These are phyloP conservation scores for Sugiyamaella novakii DNA, from an alignment of 1,139 yeast genomes.

Conservation along the genomic window DNA sequence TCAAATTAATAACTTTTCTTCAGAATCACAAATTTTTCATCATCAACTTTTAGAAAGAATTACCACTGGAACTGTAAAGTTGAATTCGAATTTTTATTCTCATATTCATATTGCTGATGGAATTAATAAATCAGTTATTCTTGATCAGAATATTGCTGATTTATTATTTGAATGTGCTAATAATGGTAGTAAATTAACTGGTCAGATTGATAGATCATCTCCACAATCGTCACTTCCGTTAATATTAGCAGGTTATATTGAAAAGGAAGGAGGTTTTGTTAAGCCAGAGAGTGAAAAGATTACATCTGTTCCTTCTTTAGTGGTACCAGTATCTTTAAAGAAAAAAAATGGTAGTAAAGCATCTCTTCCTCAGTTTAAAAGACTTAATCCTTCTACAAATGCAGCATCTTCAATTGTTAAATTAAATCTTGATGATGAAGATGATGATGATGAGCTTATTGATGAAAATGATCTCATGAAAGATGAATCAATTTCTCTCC, in stretches of 20 bases:
- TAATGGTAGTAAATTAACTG: constrained; percentile 54
- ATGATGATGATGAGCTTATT: constrained; percentile 49
- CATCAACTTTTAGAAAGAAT: constrained; percentile 76
- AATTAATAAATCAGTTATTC: constrained; percentile 41
- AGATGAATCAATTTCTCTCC: constrained; percentile 43
- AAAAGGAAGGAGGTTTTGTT: constrained; percentile 46
- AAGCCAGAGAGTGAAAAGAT: constrained; percentile 48
- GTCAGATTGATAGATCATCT: constrained; percentile 52
- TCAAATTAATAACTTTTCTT: constrained; percentile 9
- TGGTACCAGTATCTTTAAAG: constrained; percentile 21
- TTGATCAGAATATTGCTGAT: constrained; percentile 51
- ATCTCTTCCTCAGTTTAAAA: constrained; percentile 30
- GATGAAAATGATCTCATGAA: constrained; percentile 52
- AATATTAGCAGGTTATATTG: constrained; percentile 63
- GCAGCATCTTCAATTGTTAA: constrained; percentile 12
- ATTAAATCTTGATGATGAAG: constrained; percentile 50
- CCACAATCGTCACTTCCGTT: constrained; percentile 50
- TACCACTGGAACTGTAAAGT: constrained; percentile 55
- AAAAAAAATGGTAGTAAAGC: constrained; percentile 17
- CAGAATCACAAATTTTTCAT: constrained; percentile 36
- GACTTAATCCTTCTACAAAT: constrained; percentile 18
- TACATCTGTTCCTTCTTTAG: constrained; percentile 25
- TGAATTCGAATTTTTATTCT: constrained; percentile 50
- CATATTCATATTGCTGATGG: constrained; percentile 59
- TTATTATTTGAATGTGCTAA: constrained; percentile 48